Evolutionary conservation across 2,329 filamentous ascomycete species (phyloP).

Genomic region (Paecilomyces fulvus): DNA sequence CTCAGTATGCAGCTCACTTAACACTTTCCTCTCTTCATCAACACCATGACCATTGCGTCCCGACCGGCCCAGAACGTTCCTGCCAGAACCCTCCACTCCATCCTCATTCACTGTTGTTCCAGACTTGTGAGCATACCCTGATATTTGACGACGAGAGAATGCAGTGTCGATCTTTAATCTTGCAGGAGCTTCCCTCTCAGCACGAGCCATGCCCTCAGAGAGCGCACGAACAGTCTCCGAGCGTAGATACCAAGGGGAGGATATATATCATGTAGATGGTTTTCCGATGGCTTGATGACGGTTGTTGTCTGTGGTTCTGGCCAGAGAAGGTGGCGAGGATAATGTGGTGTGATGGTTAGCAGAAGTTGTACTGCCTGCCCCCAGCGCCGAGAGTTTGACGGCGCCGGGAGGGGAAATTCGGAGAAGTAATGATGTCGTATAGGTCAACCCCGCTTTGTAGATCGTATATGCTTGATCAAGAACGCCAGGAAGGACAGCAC

Average conservation of each 20-base stretch:
- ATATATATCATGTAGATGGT: constrained; percentile 2
- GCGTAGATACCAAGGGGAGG: constrained; percentile 7
- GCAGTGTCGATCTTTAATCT: constrained; percentile 33
- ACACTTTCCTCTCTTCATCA: constrained; percentile 31
- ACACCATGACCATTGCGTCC: constrained; percentile 25
- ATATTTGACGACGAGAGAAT: constrained; percentile 19
- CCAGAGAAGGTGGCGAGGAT: neutral
- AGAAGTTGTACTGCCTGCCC: neutral
- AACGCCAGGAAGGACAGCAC: neutral
- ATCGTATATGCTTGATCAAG: neutral
- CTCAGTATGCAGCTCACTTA: constrained; percentile 32
- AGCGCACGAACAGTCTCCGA: constrained; percentile 12
- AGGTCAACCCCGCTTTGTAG: neutral
- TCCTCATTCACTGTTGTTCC: constrained; percentile 19
- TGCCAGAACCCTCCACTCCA: constrained; percentile 31
- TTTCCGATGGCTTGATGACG: neutral
- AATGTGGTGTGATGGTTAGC: neutral
- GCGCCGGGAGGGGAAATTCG: neutral
- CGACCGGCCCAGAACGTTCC: constrained; percentile 26
- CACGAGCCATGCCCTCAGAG: constrained; percentile 30
- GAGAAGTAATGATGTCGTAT: neutral
- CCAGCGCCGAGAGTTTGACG: neutral
- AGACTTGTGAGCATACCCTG: constrained; percentile 18
- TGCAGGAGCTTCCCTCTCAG: constrained; percentile 24
- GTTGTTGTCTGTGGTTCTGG: neutral